A percentile compares a stretch with the other conserved stretches of the same genome.
These are phyloP conservation scores for Clitopilus passeckerianus DNA, from an alignment of 768 basidiomycete genomes.

Conservation along the genomic window DNA sequence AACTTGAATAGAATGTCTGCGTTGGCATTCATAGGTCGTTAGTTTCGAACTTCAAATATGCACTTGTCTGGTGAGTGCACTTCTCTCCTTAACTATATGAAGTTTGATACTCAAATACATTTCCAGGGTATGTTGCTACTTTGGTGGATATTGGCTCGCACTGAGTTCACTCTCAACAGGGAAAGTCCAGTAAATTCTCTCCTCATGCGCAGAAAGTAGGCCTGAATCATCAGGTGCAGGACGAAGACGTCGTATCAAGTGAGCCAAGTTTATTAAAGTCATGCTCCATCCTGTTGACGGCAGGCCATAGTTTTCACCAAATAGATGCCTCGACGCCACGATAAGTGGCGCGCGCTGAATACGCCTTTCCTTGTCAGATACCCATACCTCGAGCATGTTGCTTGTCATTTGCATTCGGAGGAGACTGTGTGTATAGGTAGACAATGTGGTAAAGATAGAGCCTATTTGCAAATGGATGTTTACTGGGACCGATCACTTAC, in stretches of 20 bases:
- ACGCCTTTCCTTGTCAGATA: too few relatives aligned
- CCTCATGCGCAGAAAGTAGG: slow-evolving; percentile 96
- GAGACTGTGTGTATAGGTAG: too few relatives aligned
- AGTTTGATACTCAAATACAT: not conserved
- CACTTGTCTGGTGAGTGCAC: slow-evolving; percentile 76
- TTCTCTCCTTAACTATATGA: not conserved
- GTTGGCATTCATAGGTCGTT: slow-evolving; percentile 90
- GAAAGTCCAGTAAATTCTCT: slow-evolving; percentile 89
- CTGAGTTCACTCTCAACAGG: slow-evolving; percentile 37
- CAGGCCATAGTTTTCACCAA: slow-evolving; percentile 24
- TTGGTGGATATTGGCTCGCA: not conserved
- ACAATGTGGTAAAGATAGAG: too few relatives aligned
- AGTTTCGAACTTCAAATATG: slow-evolving; percentile 89
- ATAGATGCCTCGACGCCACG: slow-evolving; percentile 9
- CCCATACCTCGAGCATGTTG: too few relatives aligned
- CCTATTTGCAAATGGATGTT: not conserved
- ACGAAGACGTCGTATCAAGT: slow-evolving; percentile 90
- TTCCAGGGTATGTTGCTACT: slow-evolving; percentile 6
- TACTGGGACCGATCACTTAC: not conserved
- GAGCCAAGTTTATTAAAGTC: slow-evolving; percentile 22
- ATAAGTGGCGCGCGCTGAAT: too few relatives aligned
- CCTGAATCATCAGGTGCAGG: slow-evolving; percentile 74
- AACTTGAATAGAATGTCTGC: slow-evolving; percentile 68
- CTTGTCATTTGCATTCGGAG: too few relatives aligned
- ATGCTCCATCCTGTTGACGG: not conserved